Base-by-base conservation (phyloP, 2,329 filamentous ascomycete species). In the Cladosporium sp. region DNA sequence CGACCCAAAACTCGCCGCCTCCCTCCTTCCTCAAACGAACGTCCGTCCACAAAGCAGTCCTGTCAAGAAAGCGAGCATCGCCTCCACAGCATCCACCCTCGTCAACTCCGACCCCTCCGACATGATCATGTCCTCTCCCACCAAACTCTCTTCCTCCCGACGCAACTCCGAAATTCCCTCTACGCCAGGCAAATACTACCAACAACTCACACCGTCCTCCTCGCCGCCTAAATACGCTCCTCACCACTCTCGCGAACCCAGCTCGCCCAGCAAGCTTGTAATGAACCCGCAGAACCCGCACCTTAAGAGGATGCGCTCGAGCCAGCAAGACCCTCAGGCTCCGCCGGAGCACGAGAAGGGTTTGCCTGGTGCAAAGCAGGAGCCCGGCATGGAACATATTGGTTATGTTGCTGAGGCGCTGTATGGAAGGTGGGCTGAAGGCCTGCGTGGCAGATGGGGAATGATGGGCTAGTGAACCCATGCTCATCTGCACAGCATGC, bases 351-450 rank as follows among this genome's bases (percentile, higher is more conserved):
- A 77, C 61, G 78, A 78, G 66, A 78, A 75, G 69, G 81, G 82
- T 65, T 74, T 86, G 64, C 85, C 84, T 1, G 85, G 82, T 5
- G 62, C 45, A 11, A 79, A 83, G 63, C 72, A 78, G 50, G 76
- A 81, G 59, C 82, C 86, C 1, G 93, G 92, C 2, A 93, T 97
- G 90, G 92, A 97, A 74, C 93, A 97, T 74, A 89, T 88, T 64
- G 90, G 91, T 70, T 86, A 96, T 71, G 80, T 97, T 38, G 90
- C 90, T 1, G 92, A 97, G 72, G 90, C 96, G 19, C 82, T 99
- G 19, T 97, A 97, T 75, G 85, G 87, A 15, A 84, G 93, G 43
- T 99, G 94, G 94, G 86, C 88, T 2, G 90, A 95, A 60, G 92
- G 91, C 1, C 77, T 97, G 67, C 86, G 87, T 63, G 68, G 62